Conservation (phyloP, 140 eudicot genomes). For the Bidens hawaiensis region DNA sequence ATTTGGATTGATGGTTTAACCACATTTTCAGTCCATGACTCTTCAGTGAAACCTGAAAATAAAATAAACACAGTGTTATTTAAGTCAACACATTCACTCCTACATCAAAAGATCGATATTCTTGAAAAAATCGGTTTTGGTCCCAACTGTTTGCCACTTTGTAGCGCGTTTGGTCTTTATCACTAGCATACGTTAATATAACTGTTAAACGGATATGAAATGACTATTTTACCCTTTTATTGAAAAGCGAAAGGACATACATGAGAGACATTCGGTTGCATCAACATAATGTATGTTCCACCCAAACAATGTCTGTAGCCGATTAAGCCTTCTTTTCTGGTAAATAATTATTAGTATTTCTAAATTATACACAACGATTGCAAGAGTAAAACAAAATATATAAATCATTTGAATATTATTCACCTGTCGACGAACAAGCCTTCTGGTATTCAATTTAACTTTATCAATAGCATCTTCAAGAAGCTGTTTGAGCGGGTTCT, state of each 20-base stretch:
- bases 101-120: neutral
- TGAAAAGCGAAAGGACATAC: slow-evolving; percentile 57
- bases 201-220: neutral
- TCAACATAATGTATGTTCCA: slow-evolving; percentile 87
- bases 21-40: slow-evolving; percentile 60
- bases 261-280: slow-evolving; percentile 64
- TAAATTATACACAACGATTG: neutral
- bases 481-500: slow-evolving; percentile 32
- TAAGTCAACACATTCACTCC: neutral
- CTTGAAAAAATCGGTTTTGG: neutral
- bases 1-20: slow-evolving; percentile 60
- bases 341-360: slow-evolving; percentile 2
- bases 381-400: neutral
- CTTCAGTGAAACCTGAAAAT: slow-evolving; percentile 54
- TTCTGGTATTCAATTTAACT: slow-evolving; percentile 78
- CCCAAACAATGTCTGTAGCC: slow-evolving; percentile 69
- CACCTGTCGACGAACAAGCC: slow-evolving; percentile 98
- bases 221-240: too few species aligned
- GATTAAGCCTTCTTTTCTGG: slow-evolving; percentile 77
- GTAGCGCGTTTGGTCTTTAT: too few species aligned
- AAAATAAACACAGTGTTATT: neutral
- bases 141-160: neutral
- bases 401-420: slow-evolving; percentile 15
- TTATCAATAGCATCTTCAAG: slow-evolving; percentile 60
- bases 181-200: too few species aligned